phyloP scores from a whole-genome alignment of 2,329 filamentous ascomycete species.

The Didymella pinodella region DNA sequence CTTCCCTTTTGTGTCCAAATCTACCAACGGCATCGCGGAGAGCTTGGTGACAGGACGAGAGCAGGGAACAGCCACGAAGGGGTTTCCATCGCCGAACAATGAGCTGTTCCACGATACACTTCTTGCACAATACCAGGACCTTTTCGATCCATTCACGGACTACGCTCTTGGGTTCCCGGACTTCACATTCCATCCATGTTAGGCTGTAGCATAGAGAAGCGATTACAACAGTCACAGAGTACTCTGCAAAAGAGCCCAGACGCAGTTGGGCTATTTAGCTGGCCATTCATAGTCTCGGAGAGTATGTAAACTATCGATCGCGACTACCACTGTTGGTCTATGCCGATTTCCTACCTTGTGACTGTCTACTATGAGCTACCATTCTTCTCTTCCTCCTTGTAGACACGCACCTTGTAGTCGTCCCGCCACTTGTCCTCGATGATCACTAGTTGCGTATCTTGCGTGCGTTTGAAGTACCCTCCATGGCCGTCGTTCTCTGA shows the following conservation, averaged over 20 bases:
- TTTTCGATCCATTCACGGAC: constrained; percentile 34
- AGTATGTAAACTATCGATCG: neutral
- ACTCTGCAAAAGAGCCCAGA: neutral
- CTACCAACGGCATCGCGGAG: neutral
- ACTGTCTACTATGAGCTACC: constrained; percentile 3
- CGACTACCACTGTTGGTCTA: neutral
- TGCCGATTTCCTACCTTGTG: neutral
- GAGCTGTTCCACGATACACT: constrained; percentile 32
- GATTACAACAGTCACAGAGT: neutral
- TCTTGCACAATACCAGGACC: constrained; percentile 33
- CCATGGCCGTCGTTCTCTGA: constrained; percentile 20
- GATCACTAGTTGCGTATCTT: constrained; percentile 53
- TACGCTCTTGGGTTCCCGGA: constrained; percentile 19
- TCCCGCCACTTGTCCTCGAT: constrained; percentile 55
- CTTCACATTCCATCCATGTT: constrained; percentile 8
- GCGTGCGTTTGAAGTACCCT: constrained; percentile 51
- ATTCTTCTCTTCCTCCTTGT: constrained; percentile 35
- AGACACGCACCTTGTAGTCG: constrained; percentile 48
- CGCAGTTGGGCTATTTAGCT: neutral
- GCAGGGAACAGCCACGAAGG: constrained; percentile 25
- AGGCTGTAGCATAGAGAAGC: neutral
- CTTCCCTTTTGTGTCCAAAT: neutral
- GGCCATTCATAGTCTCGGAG: neutral
- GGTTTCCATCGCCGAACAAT: constrained; percentile 35
- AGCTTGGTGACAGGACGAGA: neutral